Base-by-base conservation (phyloP, 495 filamentous ascomycete genomes). In the Cairneyella variabilis region DNA sequence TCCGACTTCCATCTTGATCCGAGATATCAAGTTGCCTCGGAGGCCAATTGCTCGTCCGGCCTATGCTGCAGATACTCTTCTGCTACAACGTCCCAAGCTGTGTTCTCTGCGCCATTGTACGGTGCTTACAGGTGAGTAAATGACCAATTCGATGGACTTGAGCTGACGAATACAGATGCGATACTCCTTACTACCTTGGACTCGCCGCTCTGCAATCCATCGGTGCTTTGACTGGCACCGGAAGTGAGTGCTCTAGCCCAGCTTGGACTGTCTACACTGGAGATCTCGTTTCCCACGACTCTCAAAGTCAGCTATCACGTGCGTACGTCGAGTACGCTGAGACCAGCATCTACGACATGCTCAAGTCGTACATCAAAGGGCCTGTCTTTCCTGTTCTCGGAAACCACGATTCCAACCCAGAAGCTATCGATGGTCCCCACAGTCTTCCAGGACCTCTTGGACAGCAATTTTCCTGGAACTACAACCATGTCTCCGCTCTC, bases 1-100 rank as follows among this genome's bases (percentile, higher is more conserved):
- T 81, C 77, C 0, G 81, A 84, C 53, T 73, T 83, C 38, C 81
- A 83, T 56, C 66, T 84, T 5, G 81, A 84, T 68, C 73, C 81
- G 17, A 66, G 80, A 37, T 83, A 80, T 60, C 62, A 68, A 8
- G 75, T 76, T 48, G 70, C 66, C 4, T 75, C 78, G 0, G 81
- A 84, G 56, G 78, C 76, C 18, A 77, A 82, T 56, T 83, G 81
- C 63, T 66, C 75, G 4, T 60, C 68, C 1, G 61, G 70, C 3
- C 55, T 84, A 48, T 84, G 80, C 62, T 84, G 80, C 52, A 69
- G 80, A 40, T 75, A 77, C 52, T 59, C 66, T 1, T 59, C 62
- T 0, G 43, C 54, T 2, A 53, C 66, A 14, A 56, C 69, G 4
- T 62, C 76, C 41, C 41, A 68, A 14, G 51, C 74, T 23, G 53